Base-by-base conservation (phyloP, 2,329 filamentous ascomycete species). In the Blastomyces silverae region DNA sequence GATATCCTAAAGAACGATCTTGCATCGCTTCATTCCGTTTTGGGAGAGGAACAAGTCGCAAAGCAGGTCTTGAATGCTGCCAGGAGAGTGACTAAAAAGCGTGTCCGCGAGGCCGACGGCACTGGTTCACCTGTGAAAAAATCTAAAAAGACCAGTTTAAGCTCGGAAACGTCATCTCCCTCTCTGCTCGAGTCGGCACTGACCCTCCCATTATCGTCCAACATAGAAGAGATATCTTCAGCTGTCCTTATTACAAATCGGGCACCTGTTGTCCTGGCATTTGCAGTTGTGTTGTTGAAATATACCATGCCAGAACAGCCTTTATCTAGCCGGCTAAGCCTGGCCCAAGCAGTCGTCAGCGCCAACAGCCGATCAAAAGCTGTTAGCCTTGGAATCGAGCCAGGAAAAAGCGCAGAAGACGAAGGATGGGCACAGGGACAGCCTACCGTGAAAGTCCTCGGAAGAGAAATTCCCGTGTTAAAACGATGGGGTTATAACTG, bases 221-320 rank as follows among this genome's bases (percentile, higher is more conserved):
- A 67, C 37, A 87, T 89, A 69, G 81, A 84, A 1, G 77, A 81
- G 8, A 84, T 96, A 4, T 79, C 80, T 17, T 75, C 78, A 1
- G 84, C 84, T 0, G 78, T 80, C 0, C 70, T 96, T 1, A 79
- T 87, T 67, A 94, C 90, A 0, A 95, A 96, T 71, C 83, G 92
- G 50, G 91, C 92, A 1, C 91, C 92, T 0, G 78, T 96, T 1
- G 86, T 96, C 1, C 81, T 96, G 5, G 91, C 91, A 0, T 95
- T 95, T 75, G 87, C 89, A 0, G 84, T 91, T 17, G 84, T 86
- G 66, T 73, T 93, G 60, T 74, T 95, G 58, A 87, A 89, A 57
- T 87, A 89, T 72, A 95, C 90, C 0, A 93, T 92, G 88, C 89
- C 91, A 0, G 87, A 90, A 69, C 92, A 96, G 73, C 91, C 91